A percentile compares a stretch with the other conserved stretches of the same genome.
phyloP scores from a whole-genome alignment of 495 filamentous ascomycete species.

The Daldinia concentrica region DNA sequence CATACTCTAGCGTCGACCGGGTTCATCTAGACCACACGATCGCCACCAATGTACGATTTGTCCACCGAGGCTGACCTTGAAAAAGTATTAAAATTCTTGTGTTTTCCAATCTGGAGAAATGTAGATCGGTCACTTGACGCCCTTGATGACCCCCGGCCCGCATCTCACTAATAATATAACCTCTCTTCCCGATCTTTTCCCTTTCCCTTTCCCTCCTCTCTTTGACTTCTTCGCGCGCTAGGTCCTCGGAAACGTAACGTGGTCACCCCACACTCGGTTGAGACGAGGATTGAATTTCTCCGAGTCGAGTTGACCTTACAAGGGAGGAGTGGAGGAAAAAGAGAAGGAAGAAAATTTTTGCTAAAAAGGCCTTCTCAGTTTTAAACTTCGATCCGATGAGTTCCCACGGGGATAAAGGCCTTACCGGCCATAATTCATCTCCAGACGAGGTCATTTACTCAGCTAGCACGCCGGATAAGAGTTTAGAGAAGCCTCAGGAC shows the following conservation, averaged over 20 bases:
- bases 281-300: constrained; percentile 26
- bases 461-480: constrained; percentile 46
- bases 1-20: constrained; percentile 38
- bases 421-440: constrained; percentile 35
- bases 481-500: constrained; percentile 50
- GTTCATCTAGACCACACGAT: constrained; percentile 42
- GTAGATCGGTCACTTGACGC: constrained; percentile 29
- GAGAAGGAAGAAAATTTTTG: constrained; percentile 13
- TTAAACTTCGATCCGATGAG: constrained; percentile 27
- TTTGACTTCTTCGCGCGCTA: constrained; percentile 22
- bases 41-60: constrained; percentile 25
- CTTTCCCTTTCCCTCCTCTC: constrained; percentile 4
- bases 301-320: constrained; percentile 18
- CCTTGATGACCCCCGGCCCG: background rate
- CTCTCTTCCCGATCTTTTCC: constrained; percentile 14
- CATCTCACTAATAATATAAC: constrained; percentile 29
- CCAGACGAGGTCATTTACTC: constrained; percentile 61
- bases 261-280: constrained; percentile 26
- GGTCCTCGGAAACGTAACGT: constrained; percentile 30
- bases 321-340: constrained; percentile 10
- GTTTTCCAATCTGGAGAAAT: constrained; percentile 25
- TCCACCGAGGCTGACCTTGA: constrained; percentile 41
- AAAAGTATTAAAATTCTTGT: constrained; percentile 40
- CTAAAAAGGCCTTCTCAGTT: background rate
- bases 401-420: constrained; percentile 36